Conservation (phyloP, 2,329 filamentous ascomycete species). For the Septoria petroselini region DNA sequence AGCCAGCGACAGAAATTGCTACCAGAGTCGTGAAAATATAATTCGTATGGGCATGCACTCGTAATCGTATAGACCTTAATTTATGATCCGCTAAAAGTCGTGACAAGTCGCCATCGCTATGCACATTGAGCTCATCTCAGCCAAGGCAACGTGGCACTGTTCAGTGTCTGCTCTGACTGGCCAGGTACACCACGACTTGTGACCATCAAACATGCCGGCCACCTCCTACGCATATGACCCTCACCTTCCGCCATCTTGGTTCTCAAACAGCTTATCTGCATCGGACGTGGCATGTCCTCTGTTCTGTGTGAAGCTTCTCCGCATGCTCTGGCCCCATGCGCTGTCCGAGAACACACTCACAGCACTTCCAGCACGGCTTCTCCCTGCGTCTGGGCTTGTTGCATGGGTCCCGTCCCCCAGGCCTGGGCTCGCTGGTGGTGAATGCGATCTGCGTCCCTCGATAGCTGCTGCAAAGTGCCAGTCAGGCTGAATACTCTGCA, state of each 20-base stretch:
- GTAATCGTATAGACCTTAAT: too few species aligned
- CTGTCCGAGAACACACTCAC: conserved; percentile 83
- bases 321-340: conserved; percentile 88
- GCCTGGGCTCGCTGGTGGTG: conserved; percentile 31
- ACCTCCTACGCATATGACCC: too few species aligned
- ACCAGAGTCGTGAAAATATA: too few species aligned
- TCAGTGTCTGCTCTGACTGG: background rate
- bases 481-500: conserved; percentile 38
- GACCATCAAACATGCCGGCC: too few species aligned
- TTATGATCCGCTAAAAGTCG: too few species aligned
- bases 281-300: conserved; percentile 40
- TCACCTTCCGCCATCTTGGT: background rate
- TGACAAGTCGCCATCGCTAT: too few species aligned
- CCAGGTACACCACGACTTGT: background rate
- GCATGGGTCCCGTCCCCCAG: conserved; percentile 10
- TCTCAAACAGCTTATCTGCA: background rate
- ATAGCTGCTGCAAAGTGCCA: conserved; percentile 49
- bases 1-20: too few species aligned
- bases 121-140: too few species aligned
- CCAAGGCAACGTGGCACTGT: too few species aligned
- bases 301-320: conserved; percentile 72
- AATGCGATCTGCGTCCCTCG: conserved; percentile 35
- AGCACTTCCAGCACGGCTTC: conserved; percentile 62
- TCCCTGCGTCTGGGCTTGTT: conserved; percentile 35
- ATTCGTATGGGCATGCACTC: too few species aligned